Conservation (phyloP, 139 green algal species). For the Dunaliella sp. region DNA sequence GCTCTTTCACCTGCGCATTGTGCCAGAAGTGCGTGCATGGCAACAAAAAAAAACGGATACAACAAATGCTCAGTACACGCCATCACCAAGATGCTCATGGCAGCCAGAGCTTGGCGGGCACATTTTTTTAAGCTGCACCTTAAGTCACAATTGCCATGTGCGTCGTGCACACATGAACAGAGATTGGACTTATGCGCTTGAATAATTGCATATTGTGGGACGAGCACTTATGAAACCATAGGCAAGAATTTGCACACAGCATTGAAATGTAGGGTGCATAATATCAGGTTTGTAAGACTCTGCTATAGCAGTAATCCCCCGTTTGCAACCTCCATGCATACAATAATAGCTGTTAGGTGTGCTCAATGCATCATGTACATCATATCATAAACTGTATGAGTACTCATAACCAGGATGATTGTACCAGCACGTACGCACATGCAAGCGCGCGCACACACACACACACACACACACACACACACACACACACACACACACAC, state of each 20-base stretch:
- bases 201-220: not conserved
- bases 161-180: not conserved
- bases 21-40: not conserved
- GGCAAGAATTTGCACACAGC: too few species aligned
- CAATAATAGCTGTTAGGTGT: not conserved
- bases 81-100: not conserved
- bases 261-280: not conserved
- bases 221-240: not conserved
- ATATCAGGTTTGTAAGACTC: not conserved
- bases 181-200: not conserved
- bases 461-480: too few species aligned
- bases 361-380: not conserved
- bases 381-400: not conserved
- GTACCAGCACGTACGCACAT: not conserved
- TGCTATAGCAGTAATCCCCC: not conserved
- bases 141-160: too few species aligned
- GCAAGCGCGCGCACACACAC: not conserved
- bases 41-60: too few species aligned
- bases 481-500: too few species aligned
- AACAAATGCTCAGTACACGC: too few species aligned
- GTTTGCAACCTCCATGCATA: not conserved
- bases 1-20: constrained; percentile 64
- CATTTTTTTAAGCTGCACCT: too few species aligned
- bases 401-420: not conserved
- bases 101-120: not conserved